Conservation (phyloP, 768 basidiomycete genomes). For the Pholiota conissans region DNA sequence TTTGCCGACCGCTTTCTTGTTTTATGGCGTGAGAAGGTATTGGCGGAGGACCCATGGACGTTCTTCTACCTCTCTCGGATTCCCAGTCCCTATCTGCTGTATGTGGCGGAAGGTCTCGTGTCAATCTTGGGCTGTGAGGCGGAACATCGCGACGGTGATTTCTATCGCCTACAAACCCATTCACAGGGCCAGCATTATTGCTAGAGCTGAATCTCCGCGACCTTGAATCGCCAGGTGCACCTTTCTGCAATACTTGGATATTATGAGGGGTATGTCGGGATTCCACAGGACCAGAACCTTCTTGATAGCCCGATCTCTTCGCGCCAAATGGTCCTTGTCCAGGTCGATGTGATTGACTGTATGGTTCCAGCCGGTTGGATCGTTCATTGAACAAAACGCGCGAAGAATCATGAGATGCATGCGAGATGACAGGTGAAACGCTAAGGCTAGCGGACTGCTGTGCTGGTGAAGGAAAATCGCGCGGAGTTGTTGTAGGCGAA, state of each 20-base stretch:
- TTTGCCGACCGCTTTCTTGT: constrained; percentile 47
- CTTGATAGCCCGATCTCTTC: constrained; percentile 47
- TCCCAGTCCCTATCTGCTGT: constrained; percentile 30
- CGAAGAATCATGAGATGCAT: constrained; percentile 48
- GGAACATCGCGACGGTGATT: constrained; percentile 36
- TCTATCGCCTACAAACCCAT: constrained; percentile 20
- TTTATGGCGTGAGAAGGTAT: constrained; percentile 37
- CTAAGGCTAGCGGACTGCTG: constrained; percentile 22
- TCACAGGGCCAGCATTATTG: constrained; percentile 26
- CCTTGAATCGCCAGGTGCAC: constrained; percentile 28
- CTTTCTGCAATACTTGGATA: constrained; percentile 66
- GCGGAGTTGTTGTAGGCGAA: constrained; percentile 42
- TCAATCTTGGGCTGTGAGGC: constrained; percentile 36
- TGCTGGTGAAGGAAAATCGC: constrained; percentile 36
- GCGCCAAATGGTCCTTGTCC: constrained; percentile 39
- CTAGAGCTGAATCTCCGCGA: constrained; percentile 34
- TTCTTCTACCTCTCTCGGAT: constrained; percentile 38
- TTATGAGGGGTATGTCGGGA: constrained; percentile 38
- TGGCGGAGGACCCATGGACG: constrained; percentile 54
- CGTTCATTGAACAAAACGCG: constrained; percentile 95
- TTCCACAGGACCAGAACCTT: constrained; percentile 39
- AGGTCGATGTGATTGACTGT: constrained; percentile 50
- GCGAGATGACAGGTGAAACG: constrained; percentile 34
- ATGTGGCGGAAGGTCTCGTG: constrained; percentile 29
- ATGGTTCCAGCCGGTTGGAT: constrained; percentile 87